A percentile compares a stretch with the other conserved stretches of the same genome.
phyloP scores from a whole-genome alignment of 2,329 filamentous ascomycete species.

The Curvularia eragrostidis region DNA sequence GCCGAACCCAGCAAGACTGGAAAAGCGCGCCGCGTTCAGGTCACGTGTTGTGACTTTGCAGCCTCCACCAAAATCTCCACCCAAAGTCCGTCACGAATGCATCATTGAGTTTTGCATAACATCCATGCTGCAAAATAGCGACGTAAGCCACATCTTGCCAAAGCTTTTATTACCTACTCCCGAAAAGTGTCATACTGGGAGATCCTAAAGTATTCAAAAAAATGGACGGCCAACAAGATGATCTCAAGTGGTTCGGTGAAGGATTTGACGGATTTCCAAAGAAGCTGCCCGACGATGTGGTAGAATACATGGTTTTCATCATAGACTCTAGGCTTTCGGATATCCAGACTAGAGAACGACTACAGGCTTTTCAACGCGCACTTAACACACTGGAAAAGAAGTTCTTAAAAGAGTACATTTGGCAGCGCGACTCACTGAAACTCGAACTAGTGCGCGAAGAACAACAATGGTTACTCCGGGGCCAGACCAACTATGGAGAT shows the following conservation, averaged over 20 bases:
- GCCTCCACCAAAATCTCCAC: constrained; percentile 12
- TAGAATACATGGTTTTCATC: constrained; percentile 83
- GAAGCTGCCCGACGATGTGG: constrained; percentile 78
- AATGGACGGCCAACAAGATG: constrained; percentile 56
- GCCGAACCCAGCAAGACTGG: constrained; percentile 23
- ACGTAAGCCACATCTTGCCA: not conserved
- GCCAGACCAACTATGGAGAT: constrained; percentile 86
- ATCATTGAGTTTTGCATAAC: not conserved
- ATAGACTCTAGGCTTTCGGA: constrained; percentile 64
- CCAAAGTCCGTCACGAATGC: not conserved
- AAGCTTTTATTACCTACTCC: not conserved
- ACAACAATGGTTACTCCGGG: constrained; percentile 69
- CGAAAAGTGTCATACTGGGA: too few relatives aligned
- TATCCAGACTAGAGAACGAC: constrained; percentile 65
- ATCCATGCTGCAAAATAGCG: not conserved
- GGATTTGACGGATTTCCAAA: constrained; percentile 71
- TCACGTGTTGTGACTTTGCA: constrained; percentile 31
- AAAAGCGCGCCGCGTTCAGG: constrained; percentile 21
- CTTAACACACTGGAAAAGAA: constrained; percentile 68
- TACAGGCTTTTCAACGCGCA: constrained; percentile 76
- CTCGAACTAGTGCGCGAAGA: constrained; percentile 68
- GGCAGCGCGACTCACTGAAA: constrained; percentile 86
- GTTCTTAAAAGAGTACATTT: constrained; percentile 85
- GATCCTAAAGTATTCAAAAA: not conserved
- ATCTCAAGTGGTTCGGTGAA: constrained; percentile 70